Evolutionary conservation across 768 basidiomycete genomes (phyloP).

Genomic region (Boletus tylopilopsis): DNA sequence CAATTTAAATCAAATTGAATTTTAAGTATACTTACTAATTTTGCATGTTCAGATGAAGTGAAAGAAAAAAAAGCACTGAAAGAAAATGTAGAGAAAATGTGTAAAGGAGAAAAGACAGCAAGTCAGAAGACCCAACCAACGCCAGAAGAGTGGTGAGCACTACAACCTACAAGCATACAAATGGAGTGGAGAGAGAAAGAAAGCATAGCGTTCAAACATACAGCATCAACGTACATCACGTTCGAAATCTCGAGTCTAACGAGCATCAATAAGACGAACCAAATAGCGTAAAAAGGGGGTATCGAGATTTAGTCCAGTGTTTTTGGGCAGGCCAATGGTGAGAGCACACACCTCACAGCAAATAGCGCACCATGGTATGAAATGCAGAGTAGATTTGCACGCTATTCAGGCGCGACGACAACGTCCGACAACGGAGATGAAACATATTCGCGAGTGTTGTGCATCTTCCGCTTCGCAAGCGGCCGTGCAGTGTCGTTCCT

Average conservation of each 20-base stretch:
- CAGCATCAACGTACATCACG: constrained; percentile 27
- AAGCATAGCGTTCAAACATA: constrained; percentile 23
- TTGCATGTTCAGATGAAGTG: too few species aligned
- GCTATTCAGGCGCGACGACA: constrained; percentile 13
- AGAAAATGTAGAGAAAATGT: too few species aligned
- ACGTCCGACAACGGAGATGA: constrained; percentile 30
- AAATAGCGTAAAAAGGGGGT: constrained; percentile 11
- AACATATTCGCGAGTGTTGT: constrained; percentile 20
- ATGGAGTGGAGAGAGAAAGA: constrained; percentile 8
- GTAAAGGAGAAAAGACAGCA: not conserved
- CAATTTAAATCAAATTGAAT: too few species aligned
- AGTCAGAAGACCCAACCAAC: too few species aligned
- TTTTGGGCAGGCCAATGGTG: not conserved
- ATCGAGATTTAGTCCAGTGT: constrained; percentile 23
- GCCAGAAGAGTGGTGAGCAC: constrained; percentile 2
- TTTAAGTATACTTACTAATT: too few species aligned
- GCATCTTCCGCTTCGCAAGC: constrained; percentile 34
- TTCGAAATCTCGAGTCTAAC: constrained; percentile 14
- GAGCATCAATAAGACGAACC: constrained; percentile 5
- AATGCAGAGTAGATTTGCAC: constrained; percentile 5
- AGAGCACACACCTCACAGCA: constrained; percentile 26
- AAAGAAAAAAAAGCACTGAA: too few species aligned
- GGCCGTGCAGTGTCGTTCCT: constrained; percentile 38
- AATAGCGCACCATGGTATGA: constrained; percentile 5
- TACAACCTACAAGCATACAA: constrained; percentile 31